Conservation (phyloP, 164 flowering plant genomes). For the Akebia trifoliata region DNA sequence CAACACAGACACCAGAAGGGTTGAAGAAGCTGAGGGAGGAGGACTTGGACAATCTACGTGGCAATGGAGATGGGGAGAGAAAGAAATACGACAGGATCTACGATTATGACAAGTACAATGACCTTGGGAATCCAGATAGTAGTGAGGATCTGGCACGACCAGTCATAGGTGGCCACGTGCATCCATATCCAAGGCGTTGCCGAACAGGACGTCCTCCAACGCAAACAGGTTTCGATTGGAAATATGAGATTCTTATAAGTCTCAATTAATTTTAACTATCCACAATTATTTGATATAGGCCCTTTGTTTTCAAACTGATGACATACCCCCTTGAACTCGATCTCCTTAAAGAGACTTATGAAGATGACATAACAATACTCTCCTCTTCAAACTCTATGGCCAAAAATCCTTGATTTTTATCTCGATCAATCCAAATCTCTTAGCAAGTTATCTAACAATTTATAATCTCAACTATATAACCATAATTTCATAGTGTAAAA, state of each 20-base stretch:
- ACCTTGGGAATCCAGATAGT: conserved; percentile 12
- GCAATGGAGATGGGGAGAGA: conserved; percentile 10
- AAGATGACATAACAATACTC: too few relatives aligned
- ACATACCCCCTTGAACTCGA: too few relatives aligned
- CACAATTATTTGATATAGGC: too few relatives aligned
- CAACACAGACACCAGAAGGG: conserved; percentile 29
- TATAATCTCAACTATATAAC: too few relatives aligned
- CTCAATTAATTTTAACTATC: too few relatives aligned
- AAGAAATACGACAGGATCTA: conserved; percentile 2
- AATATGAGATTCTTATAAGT: not conserved
- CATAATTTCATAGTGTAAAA: too few relatives aligned
- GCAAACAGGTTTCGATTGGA: conserved; percentile 10
- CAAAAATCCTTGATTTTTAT: too few relatives aligned
- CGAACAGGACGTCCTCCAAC: conserved; percentile 14
- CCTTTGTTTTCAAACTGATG: too few relatives aligned
- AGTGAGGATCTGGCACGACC: conserved; percentile 4
- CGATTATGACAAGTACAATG: conserved; percentile 16
- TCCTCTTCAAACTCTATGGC: too few relatives aligned
- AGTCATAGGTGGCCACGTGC: conserved; percentile 8
- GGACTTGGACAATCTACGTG: conserved; percentile 7
- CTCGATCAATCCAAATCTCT: too few relatives aligned
- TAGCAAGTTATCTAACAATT: too few relatives aligned
- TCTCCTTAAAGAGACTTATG: too few relatives aligned
- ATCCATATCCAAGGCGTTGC: conserved; percentile 15
- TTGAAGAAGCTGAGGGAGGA: conserved; percentile 11